These are phyloP conservation scores for Thelephora terrestris DNA, from an alignment of 1,284 basidiomycete genomes.

Conservation along the genomic window DNA sequence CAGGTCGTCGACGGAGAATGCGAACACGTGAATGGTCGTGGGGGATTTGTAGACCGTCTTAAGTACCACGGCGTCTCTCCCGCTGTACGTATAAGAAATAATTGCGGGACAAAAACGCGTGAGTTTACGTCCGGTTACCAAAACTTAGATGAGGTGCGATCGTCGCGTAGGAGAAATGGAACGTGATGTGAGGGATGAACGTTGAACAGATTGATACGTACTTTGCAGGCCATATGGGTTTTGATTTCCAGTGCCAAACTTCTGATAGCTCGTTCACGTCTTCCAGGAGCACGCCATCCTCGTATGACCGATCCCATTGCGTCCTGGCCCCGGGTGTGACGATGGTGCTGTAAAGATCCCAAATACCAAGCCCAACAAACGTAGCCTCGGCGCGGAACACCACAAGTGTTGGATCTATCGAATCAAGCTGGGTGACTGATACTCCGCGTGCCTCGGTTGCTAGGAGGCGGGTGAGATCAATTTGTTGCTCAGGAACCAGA, in stretches of 20 bases:
- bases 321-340: slow-evolving; percentile 73
- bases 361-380: slow-evolving; percentile 92
- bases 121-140: neutral
- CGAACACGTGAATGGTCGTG: slow-evolving; percentile 90
- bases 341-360: slow-evolving; percentile 92
- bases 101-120: too few relatives aligned
- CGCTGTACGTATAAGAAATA: slow-evolving; percentile 33
- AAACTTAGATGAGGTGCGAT: slow-evolving; percentile 1
- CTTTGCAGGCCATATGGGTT: slow-evolving; percentile 87
- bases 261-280: slow-evolving; percentile 90
- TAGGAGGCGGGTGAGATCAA: slow-evolving; percentile 19
- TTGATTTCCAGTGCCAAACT: slow-evolving; percentile 84
- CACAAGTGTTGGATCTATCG: slow-evolving; percentile 93
- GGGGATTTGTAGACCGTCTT: slow-evolving; percentile 98
- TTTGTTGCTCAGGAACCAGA: slow-evolving; percentile 6
- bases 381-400: slow-evolving; percentile 97
- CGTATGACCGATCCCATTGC: slow-evolving; percentile 88
- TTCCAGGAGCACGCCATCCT: slow-evolving; percentile 78
- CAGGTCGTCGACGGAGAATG: slow-evolving; percentile 88
- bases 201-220: slow-evolving; percentile 30
- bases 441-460: slow-evolving; percentile 84
- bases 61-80: slow-evolving; percentile 83
- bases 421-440: slow-evolving; percentile 91
- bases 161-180: slow-evolving; percentile 1
- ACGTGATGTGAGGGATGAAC: slow-evolving; percentile 1